Evolutionary conservation across 1,284 basidiomycete genomes (phyloP).

Genomic region (Violaceomyces palustris): DNA sequence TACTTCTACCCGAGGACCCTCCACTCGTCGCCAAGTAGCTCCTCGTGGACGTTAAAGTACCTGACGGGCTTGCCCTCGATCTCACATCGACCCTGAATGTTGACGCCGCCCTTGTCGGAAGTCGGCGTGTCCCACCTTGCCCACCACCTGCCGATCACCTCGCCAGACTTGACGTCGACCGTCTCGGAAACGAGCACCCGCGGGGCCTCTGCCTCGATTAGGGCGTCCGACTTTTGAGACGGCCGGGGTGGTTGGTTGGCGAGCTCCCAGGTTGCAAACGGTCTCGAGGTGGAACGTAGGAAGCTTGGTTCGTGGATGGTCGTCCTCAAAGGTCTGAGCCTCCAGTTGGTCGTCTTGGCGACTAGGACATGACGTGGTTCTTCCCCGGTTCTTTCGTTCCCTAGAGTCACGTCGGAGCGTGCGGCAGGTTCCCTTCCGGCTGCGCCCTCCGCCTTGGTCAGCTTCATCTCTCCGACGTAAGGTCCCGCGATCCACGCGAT

Average conservation of each 20-base stretch:
- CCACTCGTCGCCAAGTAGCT: conserved; percentile 59
- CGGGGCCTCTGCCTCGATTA: too few species aligned
- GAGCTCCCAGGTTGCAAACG: conserved; percentile 67
- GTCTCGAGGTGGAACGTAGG: conserved; percentile 64
- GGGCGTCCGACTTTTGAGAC: too few species aligned
- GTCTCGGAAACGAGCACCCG: conserved; percentile 37
- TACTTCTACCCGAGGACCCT: conserved; percentile 31
- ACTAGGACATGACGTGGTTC: conserved; percentile 60
- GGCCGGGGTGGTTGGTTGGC: conserved; percentile 19
- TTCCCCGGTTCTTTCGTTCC: too few species aligned
- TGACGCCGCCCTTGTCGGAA: conserved; percentile 60
- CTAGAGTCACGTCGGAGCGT: too few species aligned
- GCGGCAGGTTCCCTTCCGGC: too few species aligned
- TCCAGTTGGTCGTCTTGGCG: conserved; percentile 66
- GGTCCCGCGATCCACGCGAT: conserved; percentile 66
- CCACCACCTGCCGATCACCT: conserved; percentile 68
- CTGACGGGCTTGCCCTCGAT: conserved; percentile 54
- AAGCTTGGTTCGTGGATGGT: conserved; percentile 71
- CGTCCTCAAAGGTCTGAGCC: conserved; percentile 62
- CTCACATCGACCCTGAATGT: conserved; percentile 15
- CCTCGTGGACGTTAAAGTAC: conserved; percentile 78
- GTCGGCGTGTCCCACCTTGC: conserved; percentile 66
- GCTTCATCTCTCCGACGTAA: conserved; percentile 57
- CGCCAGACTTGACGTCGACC: conserved; percentile 57
- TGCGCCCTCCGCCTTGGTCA: too few species aligned